Base-by-base conservation (phyloP, 768 basidiomycete species). In the Suillus spraguei region DNA sequence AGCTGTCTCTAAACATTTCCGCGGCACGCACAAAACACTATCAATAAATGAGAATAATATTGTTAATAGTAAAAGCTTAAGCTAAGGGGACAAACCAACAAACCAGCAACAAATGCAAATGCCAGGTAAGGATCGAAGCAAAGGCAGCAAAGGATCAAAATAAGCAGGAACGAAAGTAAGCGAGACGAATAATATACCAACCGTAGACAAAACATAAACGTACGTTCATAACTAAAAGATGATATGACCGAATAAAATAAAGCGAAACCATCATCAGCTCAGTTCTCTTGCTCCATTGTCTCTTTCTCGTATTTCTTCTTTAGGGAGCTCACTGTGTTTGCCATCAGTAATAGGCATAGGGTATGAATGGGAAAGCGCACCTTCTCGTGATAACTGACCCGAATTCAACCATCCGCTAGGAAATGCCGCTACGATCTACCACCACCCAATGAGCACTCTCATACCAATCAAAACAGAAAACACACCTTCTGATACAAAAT, bases 381-480 rank as follows among this genome's bases (percentile, higher is more conserved):
- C 90, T 81, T 95, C 93, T 70, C 93, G 83, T 39, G 91, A 93
- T 64, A 95, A 91, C 73, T 92, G 90, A 4, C 92, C 90, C 3
- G 91, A 92, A 35, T 88, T 87, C 79, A 94, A 86, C 93, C 93
- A 95, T 14, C 91, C 91, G 0, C 87, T 80, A 0, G 92, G 93
- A 75, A 92, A 95, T 2, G 86, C 86, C n/a, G 82, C 83, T 0
- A 94, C 89, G 63, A 95, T 92, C 87, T 88, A 39, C 49, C 49
- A 49, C 22, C 14, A 4, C 49, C 42, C 16, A 24, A 50, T 50
- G 8, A 50, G 28, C 24, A 16, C 24, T 6, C 6, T 32, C 49
- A 50, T 17, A 50, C 24, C 4, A 4, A 28, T 50, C 49, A 17
- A 50, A 28, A 28, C 3, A 17, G 32, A 24, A 36, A 55, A 67